Evolutionary conservation across 2,329 filamentous ascomycete species (phyloP).

Genomic region (Sphaerulina musiva): DNA sequence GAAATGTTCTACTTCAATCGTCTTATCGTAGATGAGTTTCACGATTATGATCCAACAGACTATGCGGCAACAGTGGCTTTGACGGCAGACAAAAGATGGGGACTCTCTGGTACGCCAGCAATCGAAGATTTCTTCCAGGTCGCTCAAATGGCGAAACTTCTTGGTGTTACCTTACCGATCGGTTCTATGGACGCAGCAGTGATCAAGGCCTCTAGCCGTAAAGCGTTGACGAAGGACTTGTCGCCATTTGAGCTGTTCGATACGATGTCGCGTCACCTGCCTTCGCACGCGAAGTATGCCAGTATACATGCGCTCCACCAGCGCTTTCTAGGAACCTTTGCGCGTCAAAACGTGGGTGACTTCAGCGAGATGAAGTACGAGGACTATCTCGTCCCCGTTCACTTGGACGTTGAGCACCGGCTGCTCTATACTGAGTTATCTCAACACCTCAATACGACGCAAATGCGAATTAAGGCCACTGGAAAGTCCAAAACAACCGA

Average conservation of each 20-base stretch:
- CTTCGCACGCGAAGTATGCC: constrained; percentile 48
- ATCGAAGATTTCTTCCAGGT: constrained; percentile 54
- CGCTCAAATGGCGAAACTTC: constrained; percentile 51
- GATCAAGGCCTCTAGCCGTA: constrained; percentile 43
- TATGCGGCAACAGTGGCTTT: constrained; percentile 41
- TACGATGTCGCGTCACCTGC: constrained; percentile 41
- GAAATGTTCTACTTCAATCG: constrained; percentile 58
- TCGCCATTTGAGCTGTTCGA: constrained; percentile 52
- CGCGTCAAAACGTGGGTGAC: constrained; percentile 39
- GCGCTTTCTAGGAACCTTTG: constrained; percentile 49
- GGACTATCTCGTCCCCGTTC: constrained; percentile 41
- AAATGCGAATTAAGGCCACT: constrained; percentile 42
- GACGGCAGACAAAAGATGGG: constrained; percentile 51
- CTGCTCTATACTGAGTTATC: constrained; percentile 52
- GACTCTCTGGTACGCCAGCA: constrained; percentile 57
- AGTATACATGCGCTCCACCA: constrained; percentile 49
- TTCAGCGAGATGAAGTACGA: constrained; percentile 39
- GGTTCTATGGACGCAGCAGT: constrained; percentile 45
- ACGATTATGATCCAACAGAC: constrained; percentile 46
- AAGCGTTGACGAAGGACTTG: constrained; percentile 38
- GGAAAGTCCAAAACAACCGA: constrained; percentile 32
- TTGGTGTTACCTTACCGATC: constrained; percentile 51
- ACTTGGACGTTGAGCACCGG: constrained; percentile 44
- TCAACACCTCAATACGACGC: constrained; percentile 47
- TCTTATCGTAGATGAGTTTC: constrained; percentile 59